Evolutionary conservation across 192 early-diverging fungal species (phyloP).

Genomic region (Gamsiella multidivaricata): DNA sequence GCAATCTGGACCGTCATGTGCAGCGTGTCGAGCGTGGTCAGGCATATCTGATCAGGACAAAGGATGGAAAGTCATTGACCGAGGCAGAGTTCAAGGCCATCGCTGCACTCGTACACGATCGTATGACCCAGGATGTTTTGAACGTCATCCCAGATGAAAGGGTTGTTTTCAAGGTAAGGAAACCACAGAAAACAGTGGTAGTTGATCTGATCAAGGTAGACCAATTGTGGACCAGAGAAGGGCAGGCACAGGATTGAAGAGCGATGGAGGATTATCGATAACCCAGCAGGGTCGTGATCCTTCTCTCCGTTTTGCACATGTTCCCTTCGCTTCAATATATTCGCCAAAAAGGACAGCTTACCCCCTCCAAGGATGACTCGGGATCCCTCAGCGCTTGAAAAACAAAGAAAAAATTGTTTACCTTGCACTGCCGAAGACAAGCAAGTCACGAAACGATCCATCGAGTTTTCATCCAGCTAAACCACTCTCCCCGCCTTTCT

Average conservation of each 20-base stretch:
- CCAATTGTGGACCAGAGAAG: no score
- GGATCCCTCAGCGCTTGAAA: background rate
- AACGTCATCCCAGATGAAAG: conserved; percentile 70
- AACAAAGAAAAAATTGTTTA: conserved; percentile 19
- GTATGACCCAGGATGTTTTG: conserved; percentile 93
- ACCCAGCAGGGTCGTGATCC: no score
- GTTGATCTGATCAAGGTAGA: no score
- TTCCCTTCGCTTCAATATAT: no score
- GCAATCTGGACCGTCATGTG: conserved; percentile 80
- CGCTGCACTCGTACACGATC: conserved; percentile 78
- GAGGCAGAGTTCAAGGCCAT: conserved; percentile 62
- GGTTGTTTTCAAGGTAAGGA: conserved; percentile 72
- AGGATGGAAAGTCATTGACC: conserved; percentile 39
- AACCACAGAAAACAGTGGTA: background rate
- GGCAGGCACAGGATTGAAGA: no score
- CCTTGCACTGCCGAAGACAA: no score
- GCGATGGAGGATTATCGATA: no score
- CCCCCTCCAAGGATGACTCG: background rate
- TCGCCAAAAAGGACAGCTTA: background rate
- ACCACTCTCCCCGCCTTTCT: background rate
- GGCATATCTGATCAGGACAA: conserved; percentile 73
- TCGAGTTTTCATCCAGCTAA: background rate
- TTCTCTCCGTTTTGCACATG: no score
- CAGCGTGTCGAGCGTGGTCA: conserved; percentile 91
- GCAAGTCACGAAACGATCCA: background rate